Conservation (phyloP, 2,329 filamentous ascomycete species). For the Acarospora socialis region DNA sequence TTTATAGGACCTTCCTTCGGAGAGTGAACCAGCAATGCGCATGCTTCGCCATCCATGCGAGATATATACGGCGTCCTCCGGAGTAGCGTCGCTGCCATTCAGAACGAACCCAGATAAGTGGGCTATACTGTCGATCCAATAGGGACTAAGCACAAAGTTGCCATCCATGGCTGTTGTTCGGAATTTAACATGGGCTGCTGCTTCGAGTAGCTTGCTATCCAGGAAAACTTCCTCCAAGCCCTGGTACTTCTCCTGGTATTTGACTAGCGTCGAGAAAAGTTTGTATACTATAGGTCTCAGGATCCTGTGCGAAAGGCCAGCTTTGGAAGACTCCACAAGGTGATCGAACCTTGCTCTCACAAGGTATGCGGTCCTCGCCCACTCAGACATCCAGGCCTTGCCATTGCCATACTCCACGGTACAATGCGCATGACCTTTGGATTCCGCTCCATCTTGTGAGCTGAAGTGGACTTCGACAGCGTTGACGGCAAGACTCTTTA, state of each 20-base stretch:
- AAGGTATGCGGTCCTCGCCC: slow-evolving; percentile 11
- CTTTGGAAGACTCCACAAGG: slow-evolving; percentile 14
- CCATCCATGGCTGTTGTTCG: slow-evolving; percentile 6
- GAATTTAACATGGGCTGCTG: slow-evolving; percentile 17
- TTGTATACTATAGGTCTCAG: slow-evolving; percentile 17
- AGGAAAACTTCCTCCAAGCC: slow-evolving; percentile 18
- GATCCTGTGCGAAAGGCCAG: slow-evolving; percentile 15
- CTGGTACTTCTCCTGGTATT: slow-evolving; percentile 17
- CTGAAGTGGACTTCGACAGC: background rate
- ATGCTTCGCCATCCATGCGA: slow-evolving; percentile 16
- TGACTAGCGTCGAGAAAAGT: slow-evolving; percentile 17
- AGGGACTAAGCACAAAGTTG: slow-evolving; percentile 14
- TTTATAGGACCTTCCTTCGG: slow-evolving; percentile 8
- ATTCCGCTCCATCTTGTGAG: slow-evolving; percentile 1
- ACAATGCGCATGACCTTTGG: slow-evolving; percentile 2
- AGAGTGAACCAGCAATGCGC: slow-evolving; percentile 13
- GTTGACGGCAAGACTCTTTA: background rate
- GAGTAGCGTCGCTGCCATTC: slow-evolving; percentile 14
- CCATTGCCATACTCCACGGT: background rate
- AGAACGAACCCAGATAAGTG: slow-evolving; percentile 21
- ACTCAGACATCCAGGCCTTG: slow-evolving; percentile 1
- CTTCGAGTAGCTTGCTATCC: slow-evolving; percentile 17
- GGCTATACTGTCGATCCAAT: slow-evolving; percentile 18
- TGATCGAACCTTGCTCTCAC: slow-evolving; percentile 18
- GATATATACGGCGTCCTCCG: slow-evolving; percentile 13